phyloP scores from a whole-genome alignment of 2,329 filamentous ascomycete species.

The Fusarium buharicum region DNA sequence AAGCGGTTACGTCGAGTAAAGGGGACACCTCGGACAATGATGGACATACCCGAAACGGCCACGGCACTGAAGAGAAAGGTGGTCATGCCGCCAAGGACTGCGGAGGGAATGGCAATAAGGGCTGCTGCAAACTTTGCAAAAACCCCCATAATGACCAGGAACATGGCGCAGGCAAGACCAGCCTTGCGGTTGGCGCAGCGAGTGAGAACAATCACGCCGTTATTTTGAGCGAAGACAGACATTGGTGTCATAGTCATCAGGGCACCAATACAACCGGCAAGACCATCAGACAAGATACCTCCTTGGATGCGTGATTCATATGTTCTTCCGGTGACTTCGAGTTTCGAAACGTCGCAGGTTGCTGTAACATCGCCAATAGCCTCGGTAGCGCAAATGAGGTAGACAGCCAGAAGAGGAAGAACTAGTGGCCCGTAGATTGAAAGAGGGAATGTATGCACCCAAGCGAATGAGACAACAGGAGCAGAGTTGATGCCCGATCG shows the following conservation, averaged over 20 bases:
- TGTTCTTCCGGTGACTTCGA: slow-evolving; percentile 76
- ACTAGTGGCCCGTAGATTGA: slow-evolving; percentile 78
- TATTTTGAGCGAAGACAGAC: slow-evolving; percentile 85
- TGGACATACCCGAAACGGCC: slow-evolving; percentile 79
- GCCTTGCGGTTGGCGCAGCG: slow-evolving; percentile 83
- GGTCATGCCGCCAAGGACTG: slow-evolving; percentile 77
- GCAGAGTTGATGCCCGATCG: slow-evolving; percentile 75
- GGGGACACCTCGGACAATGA: slow-evolving; percentile 73
- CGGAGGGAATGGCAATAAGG: slow-evolving; percentile 77
- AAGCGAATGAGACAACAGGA: slow-evolving; percentile 78
- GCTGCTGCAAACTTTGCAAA: slow-evolving; percentile 86
- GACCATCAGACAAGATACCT: slow-evolving; percentile 79
- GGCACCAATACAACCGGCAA: slow-evolving; percentile 79
- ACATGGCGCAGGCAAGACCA: slow-evolving; percentile 80
- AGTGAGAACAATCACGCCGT: slow-evolving; percentile 84
- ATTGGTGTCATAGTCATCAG: slow-evolving; percentile 84
- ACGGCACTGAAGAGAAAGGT: slow-evolving; percentile 84
- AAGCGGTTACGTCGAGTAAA: slow-evolving; percentile 86
- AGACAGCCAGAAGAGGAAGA: slow-evolving; percentile 74
- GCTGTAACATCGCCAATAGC: slow-evolving; percentile 84
- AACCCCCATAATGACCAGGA: slow-evolving; percentile 82
- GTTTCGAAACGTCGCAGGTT: slow-evolving; percentile 80
- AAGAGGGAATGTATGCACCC: slow-evolving; percentile 81
- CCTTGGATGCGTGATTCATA: slow-evolving; percentile 84
- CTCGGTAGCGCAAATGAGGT: slow-evolving; percentile 80